These are phyloP conservation scores for Lactarius sp. DNA, from an alignment of 768 basidiomycete genomes.

Conservation along the genomic window DNA sequence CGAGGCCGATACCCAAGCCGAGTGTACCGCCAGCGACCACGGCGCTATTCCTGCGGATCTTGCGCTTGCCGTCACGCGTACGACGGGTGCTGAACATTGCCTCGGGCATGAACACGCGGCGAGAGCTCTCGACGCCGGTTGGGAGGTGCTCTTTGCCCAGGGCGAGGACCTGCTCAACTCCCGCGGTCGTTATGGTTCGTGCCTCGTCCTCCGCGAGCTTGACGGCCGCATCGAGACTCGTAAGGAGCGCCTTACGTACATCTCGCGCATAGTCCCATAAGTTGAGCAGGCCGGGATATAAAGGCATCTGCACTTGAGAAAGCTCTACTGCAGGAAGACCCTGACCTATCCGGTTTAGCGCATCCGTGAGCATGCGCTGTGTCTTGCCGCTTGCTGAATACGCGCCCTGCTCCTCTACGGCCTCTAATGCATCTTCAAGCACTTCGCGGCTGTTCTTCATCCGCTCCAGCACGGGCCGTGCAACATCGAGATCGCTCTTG, in stretches of 20 bases:
- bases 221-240: slow-evolving; percentile 76
- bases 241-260: slow-evolving; percentile 71
- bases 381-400: slow-evolving; percentile 49
- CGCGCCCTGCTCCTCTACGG: slow-evolving; percentile 70
- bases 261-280: slow-evolving; percentile 85
- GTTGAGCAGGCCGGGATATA: slow-evolving; percentile 76
- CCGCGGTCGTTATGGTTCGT: slow-evolving; percentile 54
- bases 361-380: slow-evolving; percentile 53
- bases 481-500: slow-evolving; percentile 56
- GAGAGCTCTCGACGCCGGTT: slow-evolving; percentile 71
- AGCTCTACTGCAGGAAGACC: slow-evolving; percentile 64
- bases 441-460: slow-evolving; percentile 70
- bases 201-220: slow-evolving; percentile 80
- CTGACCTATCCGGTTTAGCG: slow-evolving; percentile 69
- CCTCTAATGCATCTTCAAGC: slow-evolving; percentile 75
- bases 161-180: slow-evolving; percentile 60
- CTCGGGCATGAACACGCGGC: slow-evolving; percentile 90
- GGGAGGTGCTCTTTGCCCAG: slow-evolving; percentile 79
- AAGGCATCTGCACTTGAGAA: slow-evolving; percentile 51
- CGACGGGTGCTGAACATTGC: slow-evolving; percentile 82
- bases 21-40: slow-evolving; percentile 73
- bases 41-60: slow-evolving; percentile 42
- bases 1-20: slow-evolving; percentile 80
- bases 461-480: slow-evolving; percentile 82
- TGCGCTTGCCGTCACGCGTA: slow-evolving; percentile 32